These are phyloP conservation scores for Alopecurus myosuroides DNA, from an alignment of 176 grass and related monocot genomes.

Conservation along the genomic window DNA sequence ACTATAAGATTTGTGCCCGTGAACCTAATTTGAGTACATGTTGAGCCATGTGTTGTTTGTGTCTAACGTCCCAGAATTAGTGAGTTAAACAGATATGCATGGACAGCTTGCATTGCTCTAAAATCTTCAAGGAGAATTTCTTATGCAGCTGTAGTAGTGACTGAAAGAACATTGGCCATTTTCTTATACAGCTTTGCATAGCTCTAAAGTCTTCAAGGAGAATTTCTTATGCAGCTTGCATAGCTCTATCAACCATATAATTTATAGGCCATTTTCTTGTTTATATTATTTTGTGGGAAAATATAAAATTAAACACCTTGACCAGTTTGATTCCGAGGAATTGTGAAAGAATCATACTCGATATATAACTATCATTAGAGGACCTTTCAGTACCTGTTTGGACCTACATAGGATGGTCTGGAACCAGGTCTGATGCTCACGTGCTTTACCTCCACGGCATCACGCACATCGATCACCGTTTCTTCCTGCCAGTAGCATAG, in stretches of 20 bases:
- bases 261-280: not conserved
- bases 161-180: too few relatives aligned
- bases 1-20: too few relatives aligned
- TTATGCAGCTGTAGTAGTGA: not conserved
- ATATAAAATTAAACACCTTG: not conserved
- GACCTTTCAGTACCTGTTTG: too few relatives aligned
- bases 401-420: too few relatives aligned
- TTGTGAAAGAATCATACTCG: not conserved
- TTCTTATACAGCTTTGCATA: too few relatives aligned
- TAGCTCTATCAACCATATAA: not conserved
- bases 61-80: too few relatives aligned
- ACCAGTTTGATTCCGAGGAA: not conserved
- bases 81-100: too few relatives aligned
- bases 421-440: too few relatives aligned
- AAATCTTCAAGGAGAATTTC: not conserved
- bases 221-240: not conserved
- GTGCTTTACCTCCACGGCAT: not conserved
- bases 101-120: not conserved
- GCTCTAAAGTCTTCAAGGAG: not conserved
- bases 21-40: too few relatives aligned
- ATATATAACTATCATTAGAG: too few relatives aligned
- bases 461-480: not conserved
- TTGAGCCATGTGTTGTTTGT: too few relatives aligned
- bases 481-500: not conserved
- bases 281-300: not conserved